These are phyloP conservation scores for Bassia scoparia DNA, from an alignment of 148 eudicot genomes.

Conservation along the genomic window DNA sequence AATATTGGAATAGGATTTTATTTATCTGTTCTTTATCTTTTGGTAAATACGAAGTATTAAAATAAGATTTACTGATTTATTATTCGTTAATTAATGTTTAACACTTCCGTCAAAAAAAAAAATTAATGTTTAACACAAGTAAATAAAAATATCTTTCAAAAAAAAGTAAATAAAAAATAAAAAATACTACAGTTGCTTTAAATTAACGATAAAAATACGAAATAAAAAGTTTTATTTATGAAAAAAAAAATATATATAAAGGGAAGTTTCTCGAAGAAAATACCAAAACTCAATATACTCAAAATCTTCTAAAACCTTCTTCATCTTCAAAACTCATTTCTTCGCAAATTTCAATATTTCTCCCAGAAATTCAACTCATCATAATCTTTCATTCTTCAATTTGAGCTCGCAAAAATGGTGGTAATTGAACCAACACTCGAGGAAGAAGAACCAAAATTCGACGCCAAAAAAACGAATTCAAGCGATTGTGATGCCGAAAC, in stretches of 20 bases:
- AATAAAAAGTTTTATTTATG: neutral
- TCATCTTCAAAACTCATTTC: neutral
- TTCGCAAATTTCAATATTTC: neutral
- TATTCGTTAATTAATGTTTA: too few species aligned
- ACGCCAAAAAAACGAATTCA: neutral
- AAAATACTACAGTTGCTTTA: too few species aligned
- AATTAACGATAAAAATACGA: too few species aligned
- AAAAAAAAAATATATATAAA: neutral
- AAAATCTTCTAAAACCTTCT: neutral
- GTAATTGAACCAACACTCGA: slow-evolving; percentile 45
- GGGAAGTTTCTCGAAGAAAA: neutral
- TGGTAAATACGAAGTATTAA: too few species aligned
- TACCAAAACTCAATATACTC: neutral
- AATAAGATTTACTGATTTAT: too few species aligned
- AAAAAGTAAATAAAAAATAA: too few species aligned
- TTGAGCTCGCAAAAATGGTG: slow-evolving; percentile 35
- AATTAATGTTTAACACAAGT: too few species aligned
- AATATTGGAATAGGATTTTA: too few species aligned
- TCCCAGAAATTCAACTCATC: too few species aligned
- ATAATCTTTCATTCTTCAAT: neutral
- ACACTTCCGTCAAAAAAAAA: too few species aligned
- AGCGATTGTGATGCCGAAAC: slow-evolving; percentile 11
- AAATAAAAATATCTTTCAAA: too few species aligned
- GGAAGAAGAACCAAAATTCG: slow-evolving; percentile 20
- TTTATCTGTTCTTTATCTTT: too few species aligned